Evolutionary conservation across 2,329 filamentous ascomycete species (phyloP), one percentile per base, ranked within the genome.

Genomic region (Trichophyton verrucosum): DNA sequence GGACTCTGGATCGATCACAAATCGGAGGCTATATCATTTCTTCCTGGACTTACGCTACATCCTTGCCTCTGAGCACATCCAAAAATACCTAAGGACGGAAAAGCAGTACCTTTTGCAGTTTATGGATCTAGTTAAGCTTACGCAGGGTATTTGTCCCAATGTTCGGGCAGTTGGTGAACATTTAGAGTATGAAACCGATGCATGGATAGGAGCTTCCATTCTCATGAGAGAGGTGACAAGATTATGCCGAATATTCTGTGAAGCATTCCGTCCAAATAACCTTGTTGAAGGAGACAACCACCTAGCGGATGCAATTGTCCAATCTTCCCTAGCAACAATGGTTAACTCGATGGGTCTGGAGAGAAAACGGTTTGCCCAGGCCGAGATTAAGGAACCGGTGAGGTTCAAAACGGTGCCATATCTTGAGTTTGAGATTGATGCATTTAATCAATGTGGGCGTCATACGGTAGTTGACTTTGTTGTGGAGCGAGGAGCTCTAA

Each of bases 91-190:
- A 64, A 85, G 94, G 44, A 85, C 81, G 2, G 91, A 97, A 72
- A 85, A 87, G 59, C 84, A 91, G 62, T 99, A 99, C 69, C 81
- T 96, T 60, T 80, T 95, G 72, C 95, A 99, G 69, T 99, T 97
- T 74, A 78, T 99, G 51, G 95, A 99, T 70, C 79, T 99, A 15
- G 90, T 96, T 65, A 96, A 96, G 73, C 81, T 99, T 53, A 91
- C 96, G 65, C 95, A 99, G 75, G 92, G 94, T 30, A 96, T 99
- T 61, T 96, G 92, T 67, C 94, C 94, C 1, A 99, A 97, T 68
- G 81, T 91, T 53, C 83, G 95, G 64, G 94, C 92, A 1, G 84
- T 96, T 22, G 91, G 91, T 15, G 94, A 97, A 70, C 94, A 99
- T 72, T 89, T 99, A 36, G 95, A 99, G 73, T 99, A 97, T 70